Evolutionary conservation across 352 stramenopile genomes (phyloP).

Genomic region (Elongisporangium undulatum): DNA sequence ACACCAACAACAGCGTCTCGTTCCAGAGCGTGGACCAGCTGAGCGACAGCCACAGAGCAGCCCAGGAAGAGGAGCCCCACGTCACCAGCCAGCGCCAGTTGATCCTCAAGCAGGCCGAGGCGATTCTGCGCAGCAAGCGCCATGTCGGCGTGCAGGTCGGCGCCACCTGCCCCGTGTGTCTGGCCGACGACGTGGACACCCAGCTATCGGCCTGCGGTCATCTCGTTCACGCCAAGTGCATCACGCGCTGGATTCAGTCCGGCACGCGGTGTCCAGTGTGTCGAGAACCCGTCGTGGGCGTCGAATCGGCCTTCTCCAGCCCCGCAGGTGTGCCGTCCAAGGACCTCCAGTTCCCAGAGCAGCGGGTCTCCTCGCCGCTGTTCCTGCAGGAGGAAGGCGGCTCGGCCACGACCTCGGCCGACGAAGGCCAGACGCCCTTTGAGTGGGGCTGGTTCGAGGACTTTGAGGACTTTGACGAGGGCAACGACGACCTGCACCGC

Average conservation of each 20-base stretch:
- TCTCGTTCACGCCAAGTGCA: slow-evolving; percentile 72
- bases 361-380: background rate
- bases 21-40: slow-evolving; percentile 8
- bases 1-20: background rate
- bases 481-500: slow-evolving; percentile 24
- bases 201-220: slow-evolving; percentile 60
- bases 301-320: slow-evolving; percentile 46
- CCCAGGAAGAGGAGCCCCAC: slow-evolving; percentile 22
- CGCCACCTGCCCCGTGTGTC: slow-evolving; percentile 63
- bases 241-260: slow-evolving; percentile 71
- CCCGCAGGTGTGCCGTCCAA: slow-evolving; percentile 12
- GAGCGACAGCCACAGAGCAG: slow-evolving; percentile 14
- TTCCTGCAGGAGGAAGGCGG: background rate
- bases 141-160: slow-evolving; percentile 61
- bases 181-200: slow-evolving; percentile 70
- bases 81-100: slow-evolving; percentile 16
- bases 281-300: slow-evolving; percentile 46
- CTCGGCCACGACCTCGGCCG: slow-evolving; percentile 5
- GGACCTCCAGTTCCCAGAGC: background rate
- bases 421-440: slow-evolving; percentile 17
- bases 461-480: slow-evolving; percentile 60
- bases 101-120: slow-evolving; percentile 55
- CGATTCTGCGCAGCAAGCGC: slow-evolving; percentile 58
- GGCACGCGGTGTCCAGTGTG: slow-evolving; percentile 65
- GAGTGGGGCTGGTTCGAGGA: slow-evolving; percentile 86